Conservation (phyloP, 1,284 basidiomycete species). For the Ceratobasidium sp. region DNA sequence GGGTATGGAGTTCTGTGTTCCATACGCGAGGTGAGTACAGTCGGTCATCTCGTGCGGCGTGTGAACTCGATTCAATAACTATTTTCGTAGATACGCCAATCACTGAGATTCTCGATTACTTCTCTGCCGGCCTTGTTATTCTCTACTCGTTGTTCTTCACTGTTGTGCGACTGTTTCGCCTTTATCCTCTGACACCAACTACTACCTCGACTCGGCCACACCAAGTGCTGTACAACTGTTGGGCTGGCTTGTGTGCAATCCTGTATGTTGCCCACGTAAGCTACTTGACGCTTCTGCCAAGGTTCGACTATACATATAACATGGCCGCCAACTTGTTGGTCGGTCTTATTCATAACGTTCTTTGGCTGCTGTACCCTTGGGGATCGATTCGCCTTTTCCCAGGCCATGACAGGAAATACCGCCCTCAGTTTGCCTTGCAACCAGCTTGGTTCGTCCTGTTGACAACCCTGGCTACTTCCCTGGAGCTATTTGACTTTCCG, state of each 20-base stretch:
- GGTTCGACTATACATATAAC: slow-evolving; percentile 97
- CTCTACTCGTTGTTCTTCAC: slow-evolving; percentile 79
- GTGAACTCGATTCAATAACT: not conserved
- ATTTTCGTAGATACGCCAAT: slow-evolving; percentile 70
- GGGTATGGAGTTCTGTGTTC: slow-evolving; percentile 93
- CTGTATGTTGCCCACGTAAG: slow-evolving; percentile 74
- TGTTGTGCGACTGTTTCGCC: slow-evolving; percentile 77
- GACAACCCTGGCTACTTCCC: slow-evolving; percentile 78
- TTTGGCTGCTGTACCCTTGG: slow-evolving; percentile 84
- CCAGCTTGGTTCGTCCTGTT: slow-evolving; percentile 72
- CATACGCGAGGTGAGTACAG: slow-evolving; percentile 81
- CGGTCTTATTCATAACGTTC: slow-evolving; percentile 72
- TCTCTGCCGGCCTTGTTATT: slow-evolving; percentile 88
- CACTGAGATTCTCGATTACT: slow-evolving; percentile 96
- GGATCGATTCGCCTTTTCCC: slow-evolving; percentile 47
- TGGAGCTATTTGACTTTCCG: slow-evolving; percentile 95
- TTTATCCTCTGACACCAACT: slow-evolving; percentile 62
- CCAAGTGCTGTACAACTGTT: slow-evolving; percentile 47
- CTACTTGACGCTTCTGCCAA: slow-evolving; percentile 79
- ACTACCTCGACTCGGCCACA: slow-evolving; percentile 40
- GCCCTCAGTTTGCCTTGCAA: slow-evolving; percentile 64
- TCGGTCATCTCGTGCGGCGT: not conserved
- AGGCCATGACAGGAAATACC: slow-evolving; percentile 55
- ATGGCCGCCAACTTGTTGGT: slow-evolving; percentile 85
- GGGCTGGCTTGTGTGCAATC: slow-evolving; percentile 62